Percentiles rank a stretch among this genome's conserved stretches.
Conservation (phyloP, 2,329 filamentous ascomycete genomes). For the Aspergillus thermomutatus region DNA sequence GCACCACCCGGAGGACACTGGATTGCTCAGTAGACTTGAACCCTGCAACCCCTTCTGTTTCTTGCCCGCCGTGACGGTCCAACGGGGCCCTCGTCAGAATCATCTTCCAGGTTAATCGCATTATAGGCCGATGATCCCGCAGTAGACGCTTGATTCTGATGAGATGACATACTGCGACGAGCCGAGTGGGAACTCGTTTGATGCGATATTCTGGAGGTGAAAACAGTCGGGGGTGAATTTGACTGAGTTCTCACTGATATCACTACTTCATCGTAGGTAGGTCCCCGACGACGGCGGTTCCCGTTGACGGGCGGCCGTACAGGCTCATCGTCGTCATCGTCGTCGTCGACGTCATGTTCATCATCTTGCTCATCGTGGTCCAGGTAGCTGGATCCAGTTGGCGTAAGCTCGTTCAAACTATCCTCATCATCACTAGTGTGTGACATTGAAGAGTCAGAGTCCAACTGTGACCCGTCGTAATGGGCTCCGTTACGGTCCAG, state of each 20-base stretch:
- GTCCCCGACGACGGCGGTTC: slow-evolving; percentile 13
- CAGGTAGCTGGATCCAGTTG: slow-evolving; percentile 1
- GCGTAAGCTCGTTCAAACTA: not conserved
- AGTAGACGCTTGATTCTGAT: not conserved
- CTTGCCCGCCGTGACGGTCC: slow-evolving; percentile 20
- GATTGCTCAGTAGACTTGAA: not conserved
- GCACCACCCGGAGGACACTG: not conserved
- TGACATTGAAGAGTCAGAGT: slow-evolving; percentile 15
- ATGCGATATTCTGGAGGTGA: not conserved
- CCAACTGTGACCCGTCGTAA: slow-evolving; percentile 14
- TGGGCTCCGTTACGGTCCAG: slow-evolving; percentile 11
- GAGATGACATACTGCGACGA: not conserved
- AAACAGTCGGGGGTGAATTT: slow-evolving; percentile 1
- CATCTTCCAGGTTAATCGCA: slow-evolving; percentile 26
- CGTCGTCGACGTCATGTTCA: slow-evolving; percentile 15
- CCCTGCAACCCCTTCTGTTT: slow-evolving; percentile 12
- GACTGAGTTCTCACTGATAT: not conserved
- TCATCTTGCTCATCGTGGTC: slow-evolving; percentile 8
- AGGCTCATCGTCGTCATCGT: slow-evolving; percentile 21
- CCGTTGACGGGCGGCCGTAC: slow-evolving; percentile 14
- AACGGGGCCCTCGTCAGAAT: slow-evolving; percentile 29
- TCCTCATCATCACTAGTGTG: slow-evolving; percentile 14
- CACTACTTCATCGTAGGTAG: slow-evolving; percentile 3
- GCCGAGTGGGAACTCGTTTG: not conserved
- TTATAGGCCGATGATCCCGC: slow-evolving; percentile 19